A percentile compares a stretch with the other conserved stretches of the same genome.
Evolutionary conservation across 257 asterid genomes (phyloP).

Genomic region (Nicotiana tomentosiformis): DNA sequence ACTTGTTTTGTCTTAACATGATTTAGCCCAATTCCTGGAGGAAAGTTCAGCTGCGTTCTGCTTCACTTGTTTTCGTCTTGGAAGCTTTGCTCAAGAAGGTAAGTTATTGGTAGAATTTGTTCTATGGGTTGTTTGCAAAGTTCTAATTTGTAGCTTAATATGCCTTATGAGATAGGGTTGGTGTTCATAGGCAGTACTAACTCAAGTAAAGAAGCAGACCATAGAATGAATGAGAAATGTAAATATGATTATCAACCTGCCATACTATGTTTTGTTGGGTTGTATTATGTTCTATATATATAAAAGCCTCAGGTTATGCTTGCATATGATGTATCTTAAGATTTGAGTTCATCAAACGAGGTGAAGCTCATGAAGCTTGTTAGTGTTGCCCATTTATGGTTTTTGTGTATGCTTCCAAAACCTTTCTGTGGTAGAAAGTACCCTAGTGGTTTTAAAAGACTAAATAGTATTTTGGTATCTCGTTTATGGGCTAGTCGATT

Average conservation of each 20-base stretch:
- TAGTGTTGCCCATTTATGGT: background rate
- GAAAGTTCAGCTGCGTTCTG: slow-evolving; percentile 18
- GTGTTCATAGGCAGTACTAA: slow-evolving; percentile 10
- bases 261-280: background rate
- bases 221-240: slow-evolving; percentile 15
- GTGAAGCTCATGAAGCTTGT: no score
- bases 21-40: slow-evolving; percentile 19
- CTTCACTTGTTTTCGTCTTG: slow-evolving; percentile 20
- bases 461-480: no score
- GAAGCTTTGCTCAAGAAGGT: slow-evolving; percentile 24
- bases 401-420: background rate
- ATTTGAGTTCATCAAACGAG: background rate
- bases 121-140: background rate
- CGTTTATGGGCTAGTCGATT: background rate
- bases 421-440: no score
- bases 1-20: slow-evolving; percentile 31
- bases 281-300: background rate
- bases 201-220: slow-evolving; percentile 22
- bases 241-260: background rate
- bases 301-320: background rate
- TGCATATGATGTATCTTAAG: background rate
- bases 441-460: no score
- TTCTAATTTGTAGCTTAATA: slow-evolving; percentile 9
- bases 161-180: background rate
- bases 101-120: slow-evolving; percentile 20